Base-by-base conservation (phyloP, 2,329 filamentous ascomycete genomes). In the Sarocladium oryzae region DNA sequence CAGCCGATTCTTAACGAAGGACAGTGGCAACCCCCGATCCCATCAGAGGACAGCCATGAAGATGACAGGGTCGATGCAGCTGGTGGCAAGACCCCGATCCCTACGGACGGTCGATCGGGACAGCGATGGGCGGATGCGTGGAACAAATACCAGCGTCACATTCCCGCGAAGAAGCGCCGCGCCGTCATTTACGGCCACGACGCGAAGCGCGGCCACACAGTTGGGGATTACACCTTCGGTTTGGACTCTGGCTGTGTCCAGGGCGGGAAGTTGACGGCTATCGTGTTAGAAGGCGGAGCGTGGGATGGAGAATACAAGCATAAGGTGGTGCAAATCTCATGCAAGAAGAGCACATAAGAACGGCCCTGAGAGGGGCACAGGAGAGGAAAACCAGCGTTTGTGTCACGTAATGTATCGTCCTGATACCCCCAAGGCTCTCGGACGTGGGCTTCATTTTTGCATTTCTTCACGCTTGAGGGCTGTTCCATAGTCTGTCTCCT, bases 161-260 rank as follows among this genome's bases (percentile, higher is more conserved):
- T 63, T 2, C 54, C 53, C 41, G 55, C 60, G 24, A 45, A 55
- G 11, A 57, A 67, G 26, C 73, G 78, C 9, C 79, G 74, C 36
- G 89, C 87, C 1, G 85, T 95, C 36, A 77, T 95, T 52, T 96
- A 95, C 66, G 91, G 91, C 4, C 92, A 97, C 64, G 89, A 96
- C 64, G 81, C 89, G 20, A 84, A 84, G 60, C 70, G 71, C 2
- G 90, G 89, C 0, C 76, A 95, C 48, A 62, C 60, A 28, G 57
- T 74, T 53, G 60, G 80, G 48, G 74, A 78, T 46, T 95, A 88
- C 66, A 88, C 85, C 3, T 88, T 90, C 61, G 93, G 93, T 0
- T 73, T 97, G 43, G 93, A 97, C 66, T 88, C 86, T 1, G 85
- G 84, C 0, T 97, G 93, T 64, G 82, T 89, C 2, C 80, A 79